phyloP scores from a whole-genome alignment of 116 monocot species.

The Cymodocea nodosa region DNA sequence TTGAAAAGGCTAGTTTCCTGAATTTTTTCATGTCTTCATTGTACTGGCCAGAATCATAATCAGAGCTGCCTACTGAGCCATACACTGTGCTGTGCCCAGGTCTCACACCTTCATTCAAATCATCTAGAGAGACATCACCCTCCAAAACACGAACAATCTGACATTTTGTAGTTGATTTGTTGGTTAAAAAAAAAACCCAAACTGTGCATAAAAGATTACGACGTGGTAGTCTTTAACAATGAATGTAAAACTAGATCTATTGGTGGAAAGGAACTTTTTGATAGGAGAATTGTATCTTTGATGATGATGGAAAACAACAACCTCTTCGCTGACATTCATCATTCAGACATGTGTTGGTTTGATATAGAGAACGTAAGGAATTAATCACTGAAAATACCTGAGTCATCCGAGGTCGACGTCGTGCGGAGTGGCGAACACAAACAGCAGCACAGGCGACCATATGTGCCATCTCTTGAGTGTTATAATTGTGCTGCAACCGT shows the following conservation, averaged over 20 bases:
- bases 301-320: not conserved
- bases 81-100: slow-evolving; percentile 8
- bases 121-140: slow-evolving; percentile 16
- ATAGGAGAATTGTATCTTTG: too few relatives aligned
- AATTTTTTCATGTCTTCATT: slow-evolving; percentile 73
- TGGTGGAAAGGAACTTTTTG: too few relatives aligned
- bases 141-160: slow-evolving; percentile 18
- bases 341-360: not conserved
- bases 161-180: not conserved
- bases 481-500: slow-evolving; percentile 6
- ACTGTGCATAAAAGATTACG: not conserved
- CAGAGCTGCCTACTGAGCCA: slow-evolving; percentile 20
- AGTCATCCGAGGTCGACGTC: slow-evolving; percentile 25
- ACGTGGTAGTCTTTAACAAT: too few relatives aligned
- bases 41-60: slow-evolving; percentile 17
- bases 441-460: slow-evolving; percentile 24
- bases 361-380: not conserved
- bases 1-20: slow-evolving; percentile 51
- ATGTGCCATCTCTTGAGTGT: slow-evolving; percentile 11
- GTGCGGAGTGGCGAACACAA: slow-evolving; percentile 21
- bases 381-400: slow-evolving; percentile 13
- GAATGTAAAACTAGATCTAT: too few relatives aligned
- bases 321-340: not conserved
- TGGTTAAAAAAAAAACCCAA: not conserved
- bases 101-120: slow-evolving; percentile 13